These are phyloP conservation scores for Alternaria alternata DNA, from an alignment of 2,329 filamentous ascomycete genomes.

Conservation along the genomic window DNA sequence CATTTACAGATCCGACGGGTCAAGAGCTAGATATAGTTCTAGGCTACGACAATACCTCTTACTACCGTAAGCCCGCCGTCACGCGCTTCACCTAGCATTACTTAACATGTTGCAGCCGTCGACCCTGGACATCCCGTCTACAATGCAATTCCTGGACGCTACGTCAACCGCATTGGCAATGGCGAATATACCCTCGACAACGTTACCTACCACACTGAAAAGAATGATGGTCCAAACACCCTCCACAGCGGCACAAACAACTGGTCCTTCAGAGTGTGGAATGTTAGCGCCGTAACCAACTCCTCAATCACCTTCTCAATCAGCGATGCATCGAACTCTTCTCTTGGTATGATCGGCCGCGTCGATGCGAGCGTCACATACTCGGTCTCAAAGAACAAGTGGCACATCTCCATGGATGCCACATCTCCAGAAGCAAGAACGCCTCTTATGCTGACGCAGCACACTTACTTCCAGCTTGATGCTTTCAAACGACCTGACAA, in stretches of 20 bases:
- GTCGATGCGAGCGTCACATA: constrained; percentile 44
- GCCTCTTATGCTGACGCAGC: constrained; percentile 46
- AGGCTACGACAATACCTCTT: constrained; percentile 47
- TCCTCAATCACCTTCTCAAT: constrained; percentile 44
- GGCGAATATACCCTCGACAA: constrained; percentile 41
- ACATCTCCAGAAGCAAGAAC: constrained; percentile 38
- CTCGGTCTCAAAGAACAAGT: constrained; percentile 43
- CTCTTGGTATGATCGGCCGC: constrained; percentile 40
- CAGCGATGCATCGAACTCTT: constrained; percentile 41
- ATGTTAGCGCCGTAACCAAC: constrained; percentile 36
- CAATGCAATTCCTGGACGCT: constrained; percentile 46
- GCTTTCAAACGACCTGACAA: constrained; percentile 43
- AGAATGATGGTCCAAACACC: constrained; percentile 47
- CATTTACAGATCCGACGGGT: constrained; percentile 37
- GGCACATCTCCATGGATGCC: constrained; percentile 45
- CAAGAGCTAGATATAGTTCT: constrained; percentile 43
- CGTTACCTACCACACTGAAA: constrained; percentile 35
- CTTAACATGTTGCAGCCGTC: constrained; percentile 35
- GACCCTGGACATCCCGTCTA: constrained; percentile 48
- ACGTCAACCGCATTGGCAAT: constrained; percentile 48
- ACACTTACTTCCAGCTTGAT: constrained; percentile 49
- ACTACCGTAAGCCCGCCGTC: constrained; percentile 38
- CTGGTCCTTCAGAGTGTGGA: constrained; percentile 44
- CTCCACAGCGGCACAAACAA: constrained; percentile 47
- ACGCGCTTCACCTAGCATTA: not conserved